Conservation (phyloP, 1,284 basidiomycete genomes). For the Anthracocystis walkeri region DNA sequence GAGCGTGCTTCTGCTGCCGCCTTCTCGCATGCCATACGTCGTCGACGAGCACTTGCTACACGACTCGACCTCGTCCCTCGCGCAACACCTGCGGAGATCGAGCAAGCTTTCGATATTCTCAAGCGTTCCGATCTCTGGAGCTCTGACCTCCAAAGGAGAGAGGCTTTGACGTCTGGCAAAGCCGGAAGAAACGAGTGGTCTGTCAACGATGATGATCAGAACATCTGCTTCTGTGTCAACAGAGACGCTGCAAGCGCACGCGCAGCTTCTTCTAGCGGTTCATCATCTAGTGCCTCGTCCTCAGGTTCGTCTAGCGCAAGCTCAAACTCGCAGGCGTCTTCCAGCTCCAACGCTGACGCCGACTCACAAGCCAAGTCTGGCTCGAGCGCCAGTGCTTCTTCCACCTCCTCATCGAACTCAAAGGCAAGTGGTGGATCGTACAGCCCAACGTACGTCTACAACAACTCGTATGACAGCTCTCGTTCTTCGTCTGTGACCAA, state of each 20-base stretch:
- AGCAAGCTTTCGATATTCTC: constrained; percentile 30
- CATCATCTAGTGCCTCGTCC: background rate
- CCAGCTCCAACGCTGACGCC: constrained; percentile 5
- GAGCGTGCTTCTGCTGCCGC: background rate
- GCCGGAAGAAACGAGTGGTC: constrained; percentile 28
- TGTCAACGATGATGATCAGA: constrained; percentile 29
- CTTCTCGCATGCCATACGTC: constrained; percentile 23
- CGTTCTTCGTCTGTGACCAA: constrained; percentile 21
- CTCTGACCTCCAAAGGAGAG: constrained; percentile 21
- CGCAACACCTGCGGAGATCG: constrained; percentile 25
- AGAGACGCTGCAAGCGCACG: constrained; percentile 5
- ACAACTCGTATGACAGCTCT: constrained; percentile 38
- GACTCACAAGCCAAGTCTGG: constrained; percentile 7
- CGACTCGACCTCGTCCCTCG: constrained; percentile 28
- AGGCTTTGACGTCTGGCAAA: constrained; percentile 17
- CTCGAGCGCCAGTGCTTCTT: constrained; percentile 1
- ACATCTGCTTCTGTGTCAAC: constrained; percentile 46
- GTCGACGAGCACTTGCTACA: constrained; percentile 16
- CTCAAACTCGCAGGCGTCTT: background rate
- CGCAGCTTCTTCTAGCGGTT: background rate
- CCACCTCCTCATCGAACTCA: constrained; percentile 1
- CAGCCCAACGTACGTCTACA: constrained; percentile 39
- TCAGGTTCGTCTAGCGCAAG: constrained; percentile 1
- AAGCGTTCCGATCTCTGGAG: constrained; percentile 23
- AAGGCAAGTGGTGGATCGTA: constrained; percentile 13